phyloP scores from a whole-genome alignment of 352 stramenopile genomes.

The Phytophthora citricola region DNA sequence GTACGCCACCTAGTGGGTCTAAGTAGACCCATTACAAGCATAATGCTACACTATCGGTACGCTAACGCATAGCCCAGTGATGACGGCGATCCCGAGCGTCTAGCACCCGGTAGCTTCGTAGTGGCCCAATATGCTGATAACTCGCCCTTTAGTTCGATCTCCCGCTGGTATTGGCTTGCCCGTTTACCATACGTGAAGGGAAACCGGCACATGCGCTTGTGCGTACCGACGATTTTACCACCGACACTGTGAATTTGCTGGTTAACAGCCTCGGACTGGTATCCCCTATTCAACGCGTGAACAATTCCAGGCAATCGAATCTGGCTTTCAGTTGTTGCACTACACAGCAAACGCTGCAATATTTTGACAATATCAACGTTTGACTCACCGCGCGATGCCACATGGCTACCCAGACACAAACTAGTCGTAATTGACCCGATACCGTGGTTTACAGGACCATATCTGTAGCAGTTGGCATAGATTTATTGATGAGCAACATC shows the following conservation, averaged over 20 bases:
- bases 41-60: too few species aligned
- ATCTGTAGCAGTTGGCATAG: too few species aligned
- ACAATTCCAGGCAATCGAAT: not conserved
- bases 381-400: not conserved
- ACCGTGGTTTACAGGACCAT: too few species aligned
- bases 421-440: not conserved
- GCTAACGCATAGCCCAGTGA: too few species aligned
- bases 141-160: not conserved
- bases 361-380: not conserved
- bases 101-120: too few species aligned
- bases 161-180: not conserved
- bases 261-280: not conserved
- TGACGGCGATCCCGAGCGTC: too few species aligned
- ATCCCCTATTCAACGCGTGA: not conserved
- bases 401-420: not conserved
- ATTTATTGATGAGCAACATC: too few species aligned
- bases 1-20: too few species aligned
- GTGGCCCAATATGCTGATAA: not conserved
- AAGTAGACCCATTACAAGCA: too few species aligned
- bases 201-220: not conserved
- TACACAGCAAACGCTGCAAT: not conserved
- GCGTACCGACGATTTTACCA: not conserved
- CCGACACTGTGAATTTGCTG: not conserved
- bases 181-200: not conserved
- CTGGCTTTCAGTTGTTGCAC: not conserved